Percentiles rank a stretch among this genome's conserved stretches.
These are phyloP conservation scores for Draba incana DNA, from an alignment of 345 rosid genomes.

Conservation along the genomic window DNA sequence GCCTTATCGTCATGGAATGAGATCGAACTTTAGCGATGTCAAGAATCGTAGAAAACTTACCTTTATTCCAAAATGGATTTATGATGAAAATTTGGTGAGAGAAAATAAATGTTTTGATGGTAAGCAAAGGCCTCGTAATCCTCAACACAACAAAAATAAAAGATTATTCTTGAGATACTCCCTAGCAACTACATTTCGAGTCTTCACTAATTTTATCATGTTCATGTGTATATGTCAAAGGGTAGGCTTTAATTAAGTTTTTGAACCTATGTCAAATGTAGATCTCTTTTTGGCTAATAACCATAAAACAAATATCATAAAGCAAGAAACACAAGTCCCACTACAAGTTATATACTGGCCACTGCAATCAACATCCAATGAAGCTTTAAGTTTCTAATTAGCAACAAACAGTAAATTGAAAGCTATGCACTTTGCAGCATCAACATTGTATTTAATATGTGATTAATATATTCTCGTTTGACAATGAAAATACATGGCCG, in stretches of 20 bases:
- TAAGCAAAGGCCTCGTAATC: slow-evolving; percentile 22
- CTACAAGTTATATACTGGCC: not conserved
- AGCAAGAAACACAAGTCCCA: too few species aligned
- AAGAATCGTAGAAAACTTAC: slow-evolving; percentile 14
- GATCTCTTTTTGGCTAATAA: not conserved
- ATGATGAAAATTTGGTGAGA: slow-evolving; percentile 20
- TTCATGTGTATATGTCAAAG: slow-evolving; percentile 7
- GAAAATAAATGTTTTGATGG: slow-evolving; percentile 11
- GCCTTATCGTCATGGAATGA: slow-evolving; percentile 38
- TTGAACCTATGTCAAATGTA: not conserved
- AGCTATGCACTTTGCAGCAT: not conserved
- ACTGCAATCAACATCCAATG: not conserved
- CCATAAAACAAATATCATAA: too few species aligned
- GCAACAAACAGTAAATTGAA: not conserved
- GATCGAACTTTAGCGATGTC: slow-evolving; percentile 25
- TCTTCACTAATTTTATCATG: slow-evolving; percentile 22
- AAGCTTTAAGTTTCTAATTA: not conserved
- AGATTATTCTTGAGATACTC: slow-evolving; percentile 33
- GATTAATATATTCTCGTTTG: not conserved
- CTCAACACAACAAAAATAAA: too few species aligned
- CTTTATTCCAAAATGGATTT: not conserved
- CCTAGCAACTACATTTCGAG: slow-evolving; percentile 26
- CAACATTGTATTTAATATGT: not conserved
- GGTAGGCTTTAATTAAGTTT: not conserved
- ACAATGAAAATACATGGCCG: slow-evolving; percentile 13